Evolutionary conservation across 345 rosid genomes (phyloP).

Genomic region (Salix purpurea): DNA sequence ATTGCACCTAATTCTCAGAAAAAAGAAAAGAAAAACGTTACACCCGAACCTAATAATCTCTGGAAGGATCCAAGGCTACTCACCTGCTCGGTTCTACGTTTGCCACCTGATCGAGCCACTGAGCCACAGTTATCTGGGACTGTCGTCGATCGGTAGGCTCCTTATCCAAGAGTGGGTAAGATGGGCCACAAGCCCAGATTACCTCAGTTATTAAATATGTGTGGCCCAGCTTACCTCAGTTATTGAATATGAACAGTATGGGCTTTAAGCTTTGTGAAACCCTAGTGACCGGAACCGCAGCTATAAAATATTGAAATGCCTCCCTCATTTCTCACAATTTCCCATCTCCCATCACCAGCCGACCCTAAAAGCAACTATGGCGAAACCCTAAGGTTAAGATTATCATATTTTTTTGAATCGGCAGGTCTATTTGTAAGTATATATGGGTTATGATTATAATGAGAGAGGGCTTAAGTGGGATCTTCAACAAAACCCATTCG

Average conservation of each 20-base stretch:
- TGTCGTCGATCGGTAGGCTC: background rate
- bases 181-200: background rate
- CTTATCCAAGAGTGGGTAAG: background rate
- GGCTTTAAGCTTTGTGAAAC: background rate
- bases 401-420: too few species aligned
- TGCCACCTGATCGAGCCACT: background rate
- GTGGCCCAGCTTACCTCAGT: background rate
- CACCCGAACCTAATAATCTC: too few species aligned
- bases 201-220: background rate
- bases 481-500: slow-evolving; percentile 5
- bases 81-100: background rate
- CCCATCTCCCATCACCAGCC: background rate
- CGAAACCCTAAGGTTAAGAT: background rate
- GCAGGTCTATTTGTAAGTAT: too few species aligned
- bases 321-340: accelerated
- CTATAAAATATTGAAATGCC: background rate
- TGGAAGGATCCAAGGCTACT: too few species aligned
- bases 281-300: background rate
- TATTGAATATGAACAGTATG: background rate
- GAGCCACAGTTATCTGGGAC: background rate
- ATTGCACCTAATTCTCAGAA: too few species aligned
- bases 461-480: slow-evolving; percentile 68
- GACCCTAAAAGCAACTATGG: background rate
- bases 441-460: slow-evolving; percentile 43
- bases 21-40: too few species aligned